Evolutionary conservation across 805 yeast genomes (phyloP).

Genomic region (Candida krabiensis): DNA sequence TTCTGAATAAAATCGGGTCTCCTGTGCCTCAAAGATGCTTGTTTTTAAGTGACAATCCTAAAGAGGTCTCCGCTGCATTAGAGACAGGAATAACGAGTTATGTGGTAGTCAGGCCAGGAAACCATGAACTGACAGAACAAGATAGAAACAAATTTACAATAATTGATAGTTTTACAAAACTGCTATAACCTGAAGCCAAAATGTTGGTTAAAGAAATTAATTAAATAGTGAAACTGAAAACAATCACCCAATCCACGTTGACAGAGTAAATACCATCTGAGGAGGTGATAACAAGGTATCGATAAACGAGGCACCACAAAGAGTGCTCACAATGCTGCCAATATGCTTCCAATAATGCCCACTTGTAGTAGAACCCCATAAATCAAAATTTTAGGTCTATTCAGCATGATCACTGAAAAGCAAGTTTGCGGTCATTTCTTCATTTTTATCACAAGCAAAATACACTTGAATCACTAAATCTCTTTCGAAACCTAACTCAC

Average conservation of each 20-base stretch:
- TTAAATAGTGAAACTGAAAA: not conserved
- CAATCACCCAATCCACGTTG: too few relatives aligned
- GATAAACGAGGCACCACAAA: too few relatives aligned
- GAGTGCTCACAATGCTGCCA: too few relatives aligned
- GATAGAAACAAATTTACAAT: constrained; percentile 29
- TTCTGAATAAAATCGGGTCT: constrained; percentile 34
- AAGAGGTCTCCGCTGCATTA: constrained; percentile 75
- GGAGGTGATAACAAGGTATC: too few relatives aligned
- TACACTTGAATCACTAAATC: constrained; percentile 87
- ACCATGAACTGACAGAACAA: constrained; percentile 46
- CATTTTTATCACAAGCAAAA: constrained; percentile 97
- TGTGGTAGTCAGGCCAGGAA: constrained; percentile 76
- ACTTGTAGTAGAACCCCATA: too few relatives aligned
- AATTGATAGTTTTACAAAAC: constrained; percentile 30
- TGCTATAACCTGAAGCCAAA: constrained; percentile 17
- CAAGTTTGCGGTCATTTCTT: constrained; percentile 93
- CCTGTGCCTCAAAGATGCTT: constrained; percentile 29
- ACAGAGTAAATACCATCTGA: too few relatives aligned
- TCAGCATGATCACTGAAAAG: constrained; percentile 62
- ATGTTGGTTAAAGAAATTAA: constrained; percentile 5
- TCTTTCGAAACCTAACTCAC: constrained; percentile 92
- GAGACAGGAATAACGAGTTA: constrained; percentile 58
- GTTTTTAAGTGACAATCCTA: constrained; percentile 79
- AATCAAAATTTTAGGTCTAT: constrained; percentile 5
- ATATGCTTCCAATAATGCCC: too few relatives aligned